A percentile compares a stretch with the other conserved stretches of the same genome.
Conservation (phyloP, 768 basidiomycete species). For the Lanmaoa pseudosensibilis region DNA sequence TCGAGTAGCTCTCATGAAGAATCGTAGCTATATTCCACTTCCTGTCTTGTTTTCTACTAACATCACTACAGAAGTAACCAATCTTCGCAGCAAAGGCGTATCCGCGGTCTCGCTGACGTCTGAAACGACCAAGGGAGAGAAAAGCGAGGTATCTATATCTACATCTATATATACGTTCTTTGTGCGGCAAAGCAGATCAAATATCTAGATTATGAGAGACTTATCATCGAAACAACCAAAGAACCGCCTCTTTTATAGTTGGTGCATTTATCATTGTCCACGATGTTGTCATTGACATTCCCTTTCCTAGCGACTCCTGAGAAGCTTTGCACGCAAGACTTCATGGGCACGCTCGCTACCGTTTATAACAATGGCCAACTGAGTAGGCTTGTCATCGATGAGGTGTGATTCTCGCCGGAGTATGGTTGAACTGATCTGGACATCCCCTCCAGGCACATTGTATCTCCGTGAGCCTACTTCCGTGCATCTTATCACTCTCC, state of each 20-base stretch:
- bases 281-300: not conserved
- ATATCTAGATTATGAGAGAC: slow-evolving; percentile 57
- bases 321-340: slow-evolving; percentile 55
- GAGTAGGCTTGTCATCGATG: slow-evolving; percentile 78
- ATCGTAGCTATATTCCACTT: slow-evolving; percentile 50
- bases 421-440: slow-evolving; percentile 4
- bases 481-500: not conserved
- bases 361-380: slow-evolving; percentile 58
- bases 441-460: slow-evolving; percentile 66
- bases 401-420: slow-evolving; percentile 44
- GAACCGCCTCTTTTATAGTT: slow-evolving; percentile 72
- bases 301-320: slow-evolving; percentile 70
- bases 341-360: slow-evolving; percentile 48
- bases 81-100: slow-evolving; percentile 53
- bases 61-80: slow-evolving; percentile 56
- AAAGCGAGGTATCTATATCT: slow-evolving; percentile 47
- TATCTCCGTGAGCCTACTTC: slow-evolving; percentile 58
- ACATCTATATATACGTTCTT: slow-evolving; percentile 19
- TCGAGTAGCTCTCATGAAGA: slow-evolving; percentile 71
- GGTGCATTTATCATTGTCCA: slow-evolving; percentile 19
- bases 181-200: not conserved
- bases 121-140: slow-evolving; percentile 57
- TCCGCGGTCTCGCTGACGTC: slow-evolving; percentile 64
- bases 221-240: slow-evolving; percentile 56
- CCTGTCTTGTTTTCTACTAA: slow-evolving; percentile 1